These are phyloP conservation scores for Ophiostoma tasmaniense DNA, from an alignment of 2,329 filamentous ascomycete species.

Conservation along the genomic window DNA sequence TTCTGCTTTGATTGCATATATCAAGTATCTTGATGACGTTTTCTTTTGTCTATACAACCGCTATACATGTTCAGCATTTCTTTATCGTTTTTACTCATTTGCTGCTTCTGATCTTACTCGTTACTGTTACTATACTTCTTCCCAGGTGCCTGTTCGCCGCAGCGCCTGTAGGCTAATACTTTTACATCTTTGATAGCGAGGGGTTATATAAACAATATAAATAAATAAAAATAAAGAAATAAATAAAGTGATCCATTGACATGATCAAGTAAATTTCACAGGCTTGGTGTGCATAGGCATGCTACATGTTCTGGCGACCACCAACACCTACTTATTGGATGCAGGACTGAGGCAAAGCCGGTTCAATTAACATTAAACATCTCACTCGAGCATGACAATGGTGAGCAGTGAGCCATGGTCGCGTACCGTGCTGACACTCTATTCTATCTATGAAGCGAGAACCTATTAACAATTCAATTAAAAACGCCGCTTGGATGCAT, in stretches of 20 bases:
- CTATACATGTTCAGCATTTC: constrained; percentile 7
- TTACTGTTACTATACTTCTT: constrained; percentile 3
- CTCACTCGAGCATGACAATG: background rate
- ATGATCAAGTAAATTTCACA: background rate
- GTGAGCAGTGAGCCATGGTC: background rate
- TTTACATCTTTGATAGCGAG: constrained; percentile 5
- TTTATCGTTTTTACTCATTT: background rate
- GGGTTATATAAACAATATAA: constrained; percentile 5
- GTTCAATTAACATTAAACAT: background rate
- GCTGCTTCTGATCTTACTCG: background rate
- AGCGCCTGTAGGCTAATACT: constrained; percentile 6
- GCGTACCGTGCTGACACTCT: background rate
- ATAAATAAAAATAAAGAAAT: background rate
- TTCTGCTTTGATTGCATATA: background rate
- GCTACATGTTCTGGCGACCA: background rate
- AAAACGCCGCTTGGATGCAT: background rate
- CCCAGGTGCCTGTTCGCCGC: constrained; percentile 4
- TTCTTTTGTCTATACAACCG: background rate
- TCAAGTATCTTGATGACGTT: constrained; percentile 9
- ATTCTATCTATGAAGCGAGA: background rate
- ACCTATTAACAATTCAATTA: background rate
- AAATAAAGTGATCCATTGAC: background rate
- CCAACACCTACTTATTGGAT: background rate
- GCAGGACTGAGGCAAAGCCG: background rate
- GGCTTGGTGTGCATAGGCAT: background rate